Percentiles rank a stretch among this genome's conserved stretches.
These are phyloP conservation scores for Erythrobasidium hasegawianum DNA, from an alignment of 1,284 basidiomycete species.

Conservation along the genomic window DNA sequence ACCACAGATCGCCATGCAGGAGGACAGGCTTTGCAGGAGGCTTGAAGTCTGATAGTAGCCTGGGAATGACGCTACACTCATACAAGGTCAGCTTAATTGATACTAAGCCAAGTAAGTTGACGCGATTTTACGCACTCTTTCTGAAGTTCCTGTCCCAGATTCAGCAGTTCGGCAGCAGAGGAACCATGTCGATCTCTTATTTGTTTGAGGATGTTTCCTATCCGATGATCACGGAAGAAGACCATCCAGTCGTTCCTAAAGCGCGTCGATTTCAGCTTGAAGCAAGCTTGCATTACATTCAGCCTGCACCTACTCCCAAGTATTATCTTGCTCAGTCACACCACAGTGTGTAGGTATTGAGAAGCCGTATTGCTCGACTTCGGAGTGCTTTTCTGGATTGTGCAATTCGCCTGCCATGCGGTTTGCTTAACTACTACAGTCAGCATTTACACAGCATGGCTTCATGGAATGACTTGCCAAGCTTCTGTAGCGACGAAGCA, in stretches of 20 bases:
- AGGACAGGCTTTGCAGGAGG: conserved; percentile 64
- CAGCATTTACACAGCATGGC: no score
- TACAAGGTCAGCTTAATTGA: no score
- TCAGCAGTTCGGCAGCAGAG: conserved; percentile 52
- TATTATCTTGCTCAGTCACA: conserved; percentile 67
- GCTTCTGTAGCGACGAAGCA: conserved; percentile 54
- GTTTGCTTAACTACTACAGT: conserved; percentile 53
- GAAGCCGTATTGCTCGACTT: conserved; percentile 62
- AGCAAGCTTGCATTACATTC: no score
- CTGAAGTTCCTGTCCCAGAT: conserved; percentile 59
- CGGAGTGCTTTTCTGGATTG: conserved; percentile 44
- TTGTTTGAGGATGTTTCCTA: conserved; percentile 58
- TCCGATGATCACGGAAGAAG: conserved; percentile 59
- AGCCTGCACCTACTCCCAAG: conserved; percentile 60
- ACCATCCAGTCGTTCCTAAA: conserved; percentile 54
- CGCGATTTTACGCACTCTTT: conserved; percentile 62
- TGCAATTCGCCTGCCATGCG: conserved; percentile 66
- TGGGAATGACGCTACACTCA: conserved; percentile 75
- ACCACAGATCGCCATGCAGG: conserved; percentile 81
- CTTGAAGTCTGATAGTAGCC: conserved; percentile 60
- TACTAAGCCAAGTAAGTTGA: no score
- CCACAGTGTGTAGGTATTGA: conserved; percentile 74
- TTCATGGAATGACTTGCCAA: conserved; percentile 50
- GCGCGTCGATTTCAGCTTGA: not conserved
- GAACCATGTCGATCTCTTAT: conserved; percentile 49